Evolutionary conservation across 1,139 yeast genomes (phyloP).

Genomic region (Debaryomycetaceae sp.): DNA sequence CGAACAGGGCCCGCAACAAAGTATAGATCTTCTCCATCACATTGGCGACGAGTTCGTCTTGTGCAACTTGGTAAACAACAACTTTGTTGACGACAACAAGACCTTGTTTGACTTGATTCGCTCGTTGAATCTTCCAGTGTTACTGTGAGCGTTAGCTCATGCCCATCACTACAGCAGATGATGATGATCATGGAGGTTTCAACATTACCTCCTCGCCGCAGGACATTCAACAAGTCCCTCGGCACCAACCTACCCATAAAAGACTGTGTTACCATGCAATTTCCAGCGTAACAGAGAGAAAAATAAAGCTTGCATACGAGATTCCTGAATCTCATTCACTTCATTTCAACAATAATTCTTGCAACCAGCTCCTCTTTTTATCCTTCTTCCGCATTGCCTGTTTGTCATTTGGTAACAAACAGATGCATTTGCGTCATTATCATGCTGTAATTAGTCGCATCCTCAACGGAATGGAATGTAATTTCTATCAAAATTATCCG

Average conservation of each 20-base stretch:
- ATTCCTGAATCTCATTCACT: slow-evolving; percentile 6
- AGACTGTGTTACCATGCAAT: background rate
- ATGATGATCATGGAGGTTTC: slow-evolving; percentile 6
- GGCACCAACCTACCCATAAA: background rate
- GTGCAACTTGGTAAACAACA: slow-evolving; percentile 87
- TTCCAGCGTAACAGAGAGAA: too few relatives aligned
- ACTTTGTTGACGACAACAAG: slow-evolving; percentile 44
- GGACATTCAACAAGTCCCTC: slow-evolving; percentile 9
- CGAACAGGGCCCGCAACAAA: slow-evolving; percentile 15
- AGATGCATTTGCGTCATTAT: background rate
- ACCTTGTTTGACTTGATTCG: slow-evolving; percentile 35
- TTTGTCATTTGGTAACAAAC: slow-evolving; percentile 1
- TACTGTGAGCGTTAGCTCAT: too few relatives aligned
- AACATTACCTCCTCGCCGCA: slow-evolving; percentile 3
- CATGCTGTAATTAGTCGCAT: slow-evolving; percentile 21
- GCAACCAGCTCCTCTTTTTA: slow-evolving; percentile 3
- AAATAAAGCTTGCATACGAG: background rate
- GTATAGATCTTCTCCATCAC: slow-evolving; percentile 32
- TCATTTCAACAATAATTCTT: slow-evolving; percentile 15
- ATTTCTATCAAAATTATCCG: too few relatives aligned
- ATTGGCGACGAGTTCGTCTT: slow-evolving; percentile 56
- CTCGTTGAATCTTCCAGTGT: slow-evolving; percentile 13
- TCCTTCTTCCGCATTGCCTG: slow-evolving; percentile 4
- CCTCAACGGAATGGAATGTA: slow-evolving; percentile 18
- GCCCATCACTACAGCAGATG: slow-evolving; percentile 19